These are phyloP conservation scores for Castanea mollissima DNA, from an alignment of 306 rosid species.

Conservation along the genomic window DNA sequence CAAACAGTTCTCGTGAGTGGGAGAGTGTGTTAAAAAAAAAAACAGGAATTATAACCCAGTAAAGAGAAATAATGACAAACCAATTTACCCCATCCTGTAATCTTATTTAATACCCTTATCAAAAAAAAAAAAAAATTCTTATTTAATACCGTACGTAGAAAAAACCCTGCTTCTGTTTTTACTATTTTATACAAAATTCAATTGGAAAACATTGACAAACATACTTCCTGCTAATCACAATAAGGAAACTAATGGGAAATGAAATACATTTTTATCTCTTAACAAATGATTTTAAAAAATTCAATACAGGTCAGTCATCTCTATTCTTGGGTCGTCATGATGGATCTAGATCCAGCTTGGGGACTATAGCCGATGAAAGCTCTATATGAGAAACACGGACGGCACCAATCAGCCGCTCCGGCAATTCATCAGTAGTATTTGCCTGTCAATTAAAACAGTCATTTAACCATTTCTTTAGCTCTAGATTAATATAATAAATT, in stretches of 20 bases:
- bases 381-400: constrained; percentile 87
- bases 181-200: constrained; percentile 29
- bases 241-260: constrained; percentile 34
- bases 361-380: constrained; percentile 69
- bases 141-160: not conserved
- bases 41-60: no score
- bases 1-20: not conserved
- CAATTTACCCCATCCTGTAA: constrained; percentile 14
- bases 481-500: not conserved
- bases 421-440: constrained; percentile 82
- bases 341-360: constrained; percentile 72
- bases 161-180: not conserved
- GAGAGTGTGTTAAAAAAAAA: not conserved
- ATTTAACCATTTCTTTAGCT: constrained; percentile 24
- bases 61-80: not conserved
- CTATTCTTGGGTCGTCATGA: constrained; percentile 30
- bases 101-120: constrained; percentile 17
- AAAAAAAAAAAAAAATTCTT: constrained; percentile 1
- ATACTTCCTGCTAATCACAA: constrained; percentile 32
- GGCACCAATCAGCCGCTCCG: constrained; percentile 93
- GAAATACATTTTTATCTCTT: constrained; percentile 35
- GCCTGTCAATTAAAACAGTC: constrained; percentile 49
- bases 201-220: constrained; percentile 31
- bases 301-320: constrained; percentile 13
- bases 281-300: constrained; percentile 51